These are phyloP conservation scores for Mycosphaerella arachidis DNA, from an alignment of 2,329 filamentous ascomycete species.

Conservation along the genomic window DNA sequence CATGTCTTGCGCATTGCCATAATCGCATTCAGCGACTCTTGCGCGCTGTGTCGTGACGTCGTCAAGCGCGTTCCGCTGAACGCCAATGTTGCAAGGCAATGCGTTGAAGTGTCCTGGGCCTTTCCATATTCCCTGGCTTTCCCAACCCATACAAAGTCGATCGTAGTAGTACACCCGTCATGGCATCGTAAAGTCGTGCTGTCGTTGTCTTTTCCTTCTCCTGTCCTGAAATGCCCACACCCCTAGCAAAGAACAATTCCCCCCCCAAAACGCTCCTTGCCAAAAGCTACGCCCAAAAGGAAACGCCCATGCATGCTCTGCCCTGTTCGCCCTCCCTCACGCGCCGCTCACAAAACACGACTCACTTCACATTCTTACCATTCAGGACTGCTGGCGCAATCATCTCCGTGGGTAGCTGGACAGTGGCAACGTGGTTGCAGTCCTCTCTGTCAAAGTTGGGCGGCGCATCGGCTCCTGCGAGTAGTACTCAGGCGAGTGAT, in stretches of 20 bases:
- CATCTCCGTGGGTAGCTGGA: constrained; percentile 12
- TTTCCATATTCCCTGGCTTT: too few species aligned
- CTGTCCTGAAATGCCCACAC: background rate
- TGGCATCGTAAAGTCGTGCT: background rate
- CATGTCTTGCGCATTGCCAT: background rate
- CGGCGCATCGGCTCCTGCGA: constrained; percentile 6
- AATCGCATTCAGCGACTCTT: background rate
- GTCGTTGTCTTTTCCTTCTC: background rate
- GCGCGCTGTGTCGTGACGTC: background rate
- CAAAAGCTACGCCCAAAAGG: background rate
- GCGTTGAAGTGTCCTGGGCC: background rate
- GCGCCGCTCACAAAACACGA: background rate
- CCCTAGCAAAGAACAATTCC: background rate
- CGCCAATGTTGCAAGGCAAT: background rate
- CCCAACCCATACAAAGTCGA: background rate
- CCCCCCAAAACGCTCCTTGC: background rate
- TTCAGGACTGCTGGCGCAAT: background rate
- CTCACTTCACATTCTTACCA: background rate
- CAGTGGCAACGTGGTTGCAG: constrained; percentile 7
- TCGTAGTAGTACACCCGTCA: background rate
- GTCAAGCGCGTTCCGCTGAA: background rate
- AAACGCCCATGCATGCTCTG: background rate
- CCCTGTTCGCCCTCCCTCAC: background rate
- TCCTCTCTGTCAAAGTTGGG: constrained; percentile 2
- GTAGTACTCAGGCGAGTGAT: constrained; percentile 21